Evolutionary conservation across 1,139 yeast species (phyloP).

Genomic region (Protomyces pachydermus): DNA sequence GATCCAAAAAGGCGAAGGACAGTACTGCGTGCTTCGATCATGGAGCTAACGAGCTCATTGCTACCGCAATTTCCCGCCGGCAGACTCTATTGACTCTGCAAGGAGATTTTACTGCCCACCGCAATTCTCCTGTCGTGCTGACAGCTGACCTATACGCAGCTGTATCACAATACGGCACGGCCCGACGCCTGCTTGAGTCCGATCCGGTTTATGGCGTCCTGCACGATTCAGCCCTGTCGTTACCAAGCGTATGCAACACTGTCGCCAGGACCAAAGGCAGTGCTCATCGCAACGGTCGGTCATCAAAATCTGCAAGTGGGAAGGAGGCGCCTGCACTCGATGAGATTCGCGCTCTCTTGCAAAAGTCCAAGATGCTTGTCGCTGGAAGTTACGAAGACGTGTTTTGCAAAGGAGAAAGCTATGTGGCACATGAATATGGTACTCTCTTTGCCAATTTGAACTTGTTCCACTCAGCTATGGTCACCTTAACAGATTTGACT

Average conservation of each 20-base stretch:
- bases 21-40: not conserved
- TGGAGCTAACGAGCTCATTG: not conserved
- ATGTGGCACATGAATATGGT: not conserved
- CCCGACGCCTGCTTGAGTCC: constrained; percentile 30
- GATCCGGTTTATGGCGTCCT: constrained; percentile 49
- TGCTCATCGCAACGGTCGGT: constrained; percentile 2
- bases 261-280: constrained; percentile 19
- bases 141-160: not conserved
- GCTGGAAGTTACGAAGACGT: constrained; percentile 33
- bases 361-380: constrained; percentile 35
- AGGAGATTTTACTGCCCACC: not conserved
- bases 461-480: constrained; percentile 9
- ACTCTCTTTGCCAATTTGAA: not conserved
- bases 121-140: not conserved
- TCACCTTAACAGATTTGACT: not conserved
- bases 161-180: not conserved
- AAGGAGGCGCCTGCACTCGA: constrained; percentile 33
- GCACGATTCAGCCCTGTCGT: constrained; percentile 48
- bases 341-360: not conserved
- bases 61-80: not conserved
- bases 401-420: constrained; percentile 33
- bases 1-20: not conserved
- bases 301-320: not conserved
- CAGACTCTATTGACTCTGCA: not conserved
- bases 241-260: constrained; percentile 40